Base-by-base conservation (phyloP, 495 filamentous ascomycete genomes). In the Penicillium bialowiezense region DNA sequence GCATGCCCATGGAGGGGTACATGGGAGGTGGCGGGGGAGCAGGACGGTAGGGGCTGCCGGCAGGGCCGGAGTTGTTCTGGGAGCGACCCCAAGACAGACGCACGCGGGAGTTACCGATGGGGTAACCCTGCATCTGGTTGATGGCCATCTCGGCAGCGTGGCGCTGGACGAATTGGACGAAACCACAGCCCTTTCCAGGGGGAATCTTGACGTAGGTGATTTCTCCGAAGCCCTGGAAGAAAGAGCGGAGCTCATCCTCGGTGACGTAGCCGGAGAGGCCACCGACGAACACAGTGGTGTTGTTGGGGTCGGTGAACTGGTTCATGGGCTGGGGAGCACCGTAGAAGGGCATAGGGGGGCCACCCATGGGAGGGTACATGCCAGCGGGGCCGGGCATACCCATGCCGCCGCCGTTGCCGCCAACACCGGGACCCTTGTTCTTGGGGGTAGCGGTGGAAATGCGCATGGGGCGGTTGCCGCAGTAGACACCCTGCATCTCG, bases 161-260 rank as follows among this genome's bases (percentile, higher is more conserved):
- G 52, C 93, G 91, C 71, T 99, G 93, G 43, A 99, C 95, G 60
- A 99, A 99, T 68, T 99, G 93, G 39, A 99, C 93, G 64, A 99
- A 99, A 40, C 93, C 93, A 62, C 93, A 99, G 54, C 93, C 93
- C 81, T 99, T 99, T 64, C 93, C 93, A 26, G 95, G 93, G 35
- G 93, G 93, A 54, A 99, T 99, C 83, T 99, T 99, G 74, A 99
- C 93, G 70, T 99, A 99, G 62, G 93, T 99, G 69, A 99, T 99
- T 62, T 98, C 93, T 41, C 93, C 93, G 62, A 99, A 99, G 45
- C 93, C 93, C 66, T 99, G 93, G 85, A 99, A 99, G 80, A 99
- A 99, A 8, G 91, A 97, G 43, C 93, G 88, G 20, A 99, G 88
- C 76, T 99, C 93, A 66, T 99, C 93, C 76, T 99, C 93, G 48